These are phyloP conservation scores for Diutina pseudorugosa DNA, from an alignment of 1,139 yeast species.

Conservation along the genomic window DNA sequence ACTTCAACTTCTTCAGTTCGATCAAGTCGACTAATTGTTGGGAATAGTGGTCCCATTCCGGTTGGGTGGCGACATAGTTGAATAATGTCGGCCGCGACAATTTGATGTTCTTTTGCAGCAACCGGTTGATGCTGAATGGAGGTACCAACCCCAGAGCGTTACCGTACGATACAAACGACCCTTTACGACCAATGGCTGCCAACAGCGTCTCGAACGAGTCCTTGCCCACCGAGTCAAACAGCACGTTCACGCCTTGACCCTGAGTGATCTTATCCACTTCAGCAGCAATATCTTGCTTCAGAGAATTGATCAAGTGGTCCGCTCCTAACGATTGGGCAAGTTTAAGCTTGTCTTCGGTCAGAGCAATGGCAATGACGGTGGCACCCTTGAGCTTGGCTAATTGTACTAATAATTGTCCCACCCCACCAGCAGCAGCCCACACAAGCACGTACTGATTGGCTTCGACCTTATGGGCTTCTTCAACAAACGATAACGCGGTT, in stretches of 20 bases:
- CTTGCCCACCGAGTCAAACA: conserved; percentile 76
- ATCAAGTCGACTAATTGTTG: conserved; percentile 26
- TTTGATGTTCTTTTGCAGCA: conserved; percentile 51
- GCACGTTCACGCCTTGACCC: conserved; percentile 61
- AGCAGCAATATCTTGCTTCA: conserved; percentile 41
- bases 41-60: conserved; percentile 49
- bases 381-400: conserved; percentile 54
- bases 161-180: conserved; percentile 68
- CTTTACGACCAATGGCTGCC: conserved; percentile 53
- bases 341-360: conserved; percentile 52
- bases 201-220: conserved; percentile 60
- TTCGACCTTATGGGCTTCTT: conserved; percentile 54
- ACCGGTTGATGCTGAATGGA: conserved; percentile 39
- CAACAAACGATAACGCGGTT: conserved; percentile 61
- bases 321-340: conserved; percentile 65
- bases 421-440: conserved; percentile 95
- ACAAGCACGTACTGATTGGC: conserved; percentile 60
- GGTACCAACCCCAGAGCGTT: conserved; percentile 81
- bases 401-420: conserved; percentile 62
- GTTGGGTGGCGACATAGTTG: conserved; percentile 38
- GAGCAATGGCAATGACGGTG: conserved; percentile 73
- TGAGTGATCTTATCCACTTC: conserved; percentile 55
- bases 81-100: conserved; percentile 52
- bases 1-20: conserved; percentile 31
- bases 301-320: conserved; percentile 51